phyloP scores from a whole-genome alignment of 352 stramenopile genomes.

The Blastocystis sp. region DNA sequence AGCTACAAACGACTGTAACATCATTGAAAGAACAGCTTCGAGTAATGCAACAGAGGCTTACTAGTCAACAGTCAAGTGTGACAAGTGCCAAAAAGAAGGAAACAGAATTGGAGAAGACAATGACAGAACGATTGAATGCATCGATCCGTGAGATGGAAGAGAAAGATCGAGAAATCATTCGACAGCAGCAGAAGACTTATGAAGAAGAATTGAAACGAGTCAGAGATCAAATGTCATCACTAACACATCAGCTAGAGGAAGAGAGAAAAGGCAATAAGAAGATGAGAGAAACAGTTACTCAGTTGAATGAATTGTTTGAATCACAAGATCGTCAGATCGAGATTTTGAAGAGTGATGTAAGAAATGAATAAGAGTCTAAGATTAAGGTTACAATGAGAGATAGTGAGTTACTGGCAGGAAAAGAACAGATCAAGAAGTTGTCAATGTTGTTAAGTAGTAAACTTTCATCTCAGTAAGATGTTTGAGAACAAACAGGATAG shows the following conservation, averaged over 20 bases:
- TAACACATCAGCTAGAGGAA: slow-evolving; percentile 51
- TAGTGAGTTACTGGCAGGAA: slow-evolving; percentile 53
- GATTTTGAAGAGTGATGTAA: slow-evolving; percentile 42
- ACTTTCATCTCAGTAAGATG: neutral
- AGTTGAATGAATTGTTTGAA: slow-evolving; percentile 59
- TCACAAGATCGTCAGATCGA: slow-evolving; percentile 58
- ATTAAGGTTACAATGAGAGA: slow-evolving; percentile 38
- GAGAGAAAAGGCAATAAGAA: slow-evolving; percentile 52
- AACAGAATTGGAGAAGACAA: slow-evolving; percentile 34
- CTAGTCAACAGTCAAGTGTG: slow-evolving; percentile 28
- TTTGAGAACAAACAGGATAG: slow-evolving; percentile 42
- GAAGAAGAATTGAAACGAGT: slow-evolving; percentile 50
- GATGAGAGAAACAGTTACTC: slow-evolving; percentile 53
- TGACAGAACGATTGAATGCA: neutral
- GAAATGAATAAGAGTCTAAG: neutral
- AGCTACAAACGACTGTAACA: slow-evolving; percentile 19
- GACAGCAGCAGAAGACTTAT: slow-evolving; percentile 58
- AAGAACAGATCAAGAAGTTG: slow-evolving; percentile 52
- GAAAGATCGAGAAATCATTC: slow-evolving; percentile 62
- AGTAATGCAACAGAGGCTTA: slow-evolving; percentile 29
- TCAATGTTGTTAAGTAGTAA: slow-evolving; percentile 43
- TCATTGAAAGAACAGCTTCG: slow-evolving; percentile 50
- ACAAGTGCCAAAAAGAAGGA: slow-evolving; percentile 13
- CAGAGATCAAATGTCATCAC: slow-evolving; percentile 16
- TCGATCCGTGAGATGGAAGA: slow-evolving; percentile 54